Base-by-base conservation (phyloP, 352 stramenopile genomes). In the Aphanomyces cochlioides region DNA sequence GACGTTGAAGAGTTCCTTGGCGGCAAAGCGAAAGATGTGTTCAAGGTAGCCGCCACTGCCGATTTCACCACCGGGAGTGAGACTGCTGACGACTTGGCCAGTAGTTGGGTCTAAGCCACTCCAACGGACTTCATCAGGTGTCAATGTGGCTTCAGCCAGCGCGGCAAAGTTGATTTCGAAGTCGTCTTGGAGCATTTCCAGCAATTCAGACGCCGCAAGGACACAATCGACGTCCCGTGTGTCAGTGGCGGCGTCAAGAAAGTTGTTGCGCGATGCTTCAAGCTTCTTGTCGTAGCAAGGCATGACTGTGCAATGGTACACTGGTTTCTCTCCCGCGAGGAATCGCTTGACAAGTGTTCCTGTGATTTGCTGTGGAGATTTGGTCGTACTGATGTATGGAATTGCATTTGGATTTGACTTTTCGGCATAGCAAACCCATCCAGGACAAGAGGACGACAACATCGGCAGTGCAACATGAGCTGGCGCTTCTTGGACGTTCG, bases 211-310 rank as follows among this genome's bases (percentile, higher is more conserved):
- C 1, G 85, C 92, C 3, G 85, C 87, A 19, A 99, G 85, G 38
- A 99, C 96, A 50, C 96, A 96, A 77, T 99, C 96, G 12, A 99
- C 95, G 48, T 98, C 95, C 53, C 89, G 92, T 13, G 75, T 86
- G 43, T 89, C 74, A 7, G 81, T 75, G 8, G 75, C 78, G 4
- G 80, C 80, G 54, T 90, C 83, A 28, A 90, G 60, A 65, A 96
- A 96, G 73, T 95, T 82, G 69, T 95, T 96, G 7, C 96, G 88
- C 10, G 93, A 98, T 0, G 96, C 96, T 79, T 99, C 97, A 7
- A 99, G 80, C 74, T 99, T 99, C 82, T 99, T 99, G 76, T 99
- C 97, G 73, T 98, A 98, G 84, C 97, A 99, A 39, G 97, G 96
- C 96, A 99, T 98, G 43, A 99, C 83, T 2, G 95, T 93, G 61